phyloP scores from a whole-genome alignment of 257 asterid genomes.

The Euphrasia confusa region DNA sequence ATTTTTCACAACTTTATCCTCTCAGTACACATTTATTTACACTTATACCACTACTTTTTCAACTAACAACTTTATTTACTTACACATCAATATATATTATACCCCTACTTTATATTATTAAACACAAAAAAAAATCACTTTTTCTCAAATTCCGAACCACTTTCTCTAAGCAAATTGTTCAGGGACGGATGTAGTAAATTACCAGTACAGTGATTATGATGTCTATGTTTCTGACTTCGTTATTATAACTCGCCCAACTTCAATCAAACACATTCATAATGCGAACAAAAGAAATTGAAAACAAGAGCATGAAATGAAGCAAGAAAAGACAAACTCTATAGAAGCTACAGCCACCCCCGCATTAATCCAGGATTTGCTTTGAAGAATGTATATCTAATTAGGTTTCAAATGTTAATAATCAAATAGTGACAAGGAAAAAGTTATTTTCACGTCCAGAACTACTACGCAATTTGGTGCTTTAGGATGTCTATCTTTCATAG shows the following conservation, averaged over 20 bases:
- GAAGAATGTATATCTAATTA: neutral
- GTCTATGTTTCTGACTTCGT: neutral
- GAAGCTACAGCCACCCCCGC: constrained; percentile 1
- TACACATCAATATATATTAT: no score
- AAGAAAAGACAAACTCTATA: neutral
- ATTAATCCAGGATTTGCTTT: constrained; percentile 5
- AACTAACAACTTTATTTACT: no score
- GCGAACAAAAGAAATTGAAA: neutral
- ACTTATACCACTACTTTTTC: no score
- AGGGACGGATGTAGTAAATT: no score
- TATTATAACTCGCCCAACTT: neutral
- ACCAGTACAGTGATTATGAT: neutral
- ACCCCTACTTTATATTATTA: no score
- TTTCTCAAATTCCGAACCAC: no score
- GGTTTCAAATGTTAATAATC: neutral
- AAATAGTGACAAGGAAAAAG: neutral
- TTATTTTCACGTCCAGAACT: neutral
- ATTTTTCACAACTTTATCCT: no score
- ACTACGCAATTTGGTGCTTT: neutral
- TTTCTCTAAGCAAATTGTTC: no score
- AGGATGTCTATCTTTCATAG: neutral
- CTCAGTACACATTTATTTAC: no score
- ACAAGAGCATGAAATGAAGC: neutral
- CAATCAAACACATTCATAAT: neutral
- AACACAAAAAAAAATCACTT: no score